Base-by-base conservation (phyloP, 2,329 filamentous ascomycete genomes). In the Sporothrix mexicana region DNA sequence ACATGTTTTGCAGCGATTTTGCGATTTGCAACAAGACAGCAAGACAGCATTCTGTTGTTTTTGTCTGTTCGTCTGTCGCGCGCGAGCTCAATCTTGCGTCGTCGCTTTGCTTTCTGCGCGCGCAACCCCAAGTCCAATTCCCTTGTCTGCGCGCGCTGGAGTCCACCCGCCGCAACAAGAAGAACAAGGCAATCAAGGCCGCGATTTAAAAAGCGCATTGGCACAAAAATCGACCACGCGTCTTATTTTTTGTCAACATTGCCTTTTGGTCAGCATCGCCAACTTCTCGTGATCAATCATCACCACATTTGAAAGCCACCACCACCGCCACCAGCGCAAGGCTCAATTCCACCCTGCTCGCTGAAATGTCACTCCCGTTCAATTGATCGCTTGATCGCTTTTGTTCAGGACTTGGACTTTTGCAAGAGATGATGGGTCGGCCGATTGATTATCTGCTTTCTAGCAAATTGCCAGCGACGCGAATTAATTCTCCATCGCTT, bases 261-360 rank as follows among this genome's bases (percentile, higher is more conserved):
- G 53, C 57, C 20, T 36, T 74, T 70, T 68, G 57, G 51, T 36
- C 45, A 59, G n/a, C 61, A 30, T 57, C 73, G 47, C 43, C 30
- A 67, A 47, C 30, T 36, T 36, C 43, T 15, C 23, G 43, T n/a
- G 70, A 61, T 59, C 20, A 43, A 45, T 23, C 10, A 62, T 20
- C 77, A 69, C 64, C 69, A 76, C 75, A 82, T 13, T 30, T 4
- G 53, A 61, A 51, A 15, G 20, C 41, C 49, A 62, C 55, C 69
- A 66, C 23, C 41, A 69, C 13, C 30, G 30, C 30, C 30, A 55
- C 23, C 61, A 13, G 30, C 8, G 15, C 49, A 12, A 23, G 47
- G 8, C 8, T 30, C 36, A 36, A 25, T 67, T 30, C 9, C 15
- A 5, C 12, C 15, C 17, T 6, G n/a, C 36, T 72, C 25, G 59